Conservation (phyloP, 129 eudicot genomes). For the Chrysanthemum makinoi region DNA sequence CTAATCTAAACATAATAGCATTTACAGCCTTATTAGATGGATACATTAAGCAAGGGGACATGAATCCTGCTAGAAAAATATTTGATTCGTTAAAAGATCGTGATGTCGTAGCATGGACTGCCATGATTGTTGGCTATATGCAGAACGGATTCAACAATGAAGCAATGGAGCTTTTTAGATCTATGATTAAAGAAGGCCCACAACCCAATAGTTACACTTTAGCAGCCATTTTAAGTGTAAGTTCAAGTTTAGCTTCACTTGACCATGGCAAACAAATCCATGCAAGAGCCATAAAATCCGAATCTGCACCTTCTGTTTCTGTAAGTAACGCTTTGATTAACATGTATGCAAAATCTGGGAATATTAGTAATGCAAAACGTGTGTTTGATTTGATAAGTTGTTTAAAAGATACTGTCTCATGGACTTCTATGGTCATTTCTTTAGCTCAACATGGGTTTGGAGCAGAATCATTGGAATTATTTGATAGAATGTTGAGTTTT, state of each 20-base stretch:
- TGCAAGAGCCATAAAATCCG: constrained; percentile 48
- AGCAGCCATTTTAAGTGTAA: constrained; percentile 67
- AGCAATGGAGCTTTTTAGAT: constrained; percentile 58
- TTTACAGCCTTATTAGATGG: constrained; percentile 75
- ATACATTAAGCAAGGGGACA: constrained; percentile 67
- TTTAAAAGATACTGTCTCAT: constrained; percentile 55
- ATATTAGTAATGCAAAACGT: constrained; percentile 41
- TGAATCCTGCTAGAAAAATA: constrained; percentile 50
- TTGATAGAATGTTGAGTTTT: constrained; percentile 58
- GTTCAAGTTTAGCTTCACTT: constrained; percentile 73
- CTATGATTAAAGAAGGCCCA: constrained; percentile 59
- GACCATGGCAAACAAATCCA: constrained; percentile 77
- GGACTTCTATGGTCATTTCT: constrained; percentile 81
- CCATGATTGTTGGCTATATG: constrained; percentile 80
- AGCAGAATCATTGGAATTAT: constrained; percentile 58
- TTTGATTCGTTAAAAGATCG: constrained; percentile 59
- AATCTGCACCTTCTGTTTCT: constrained; percentile 44
- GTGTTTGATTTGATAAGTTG: constrained; percentile 45
- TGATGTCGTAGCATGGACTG: constrained; percentile 90
- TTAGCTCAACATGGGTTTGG: constrained; percentile 85
- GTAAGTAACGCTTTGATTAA: constrained; percentile 69
- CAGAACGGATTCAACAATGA: constrained; percentile 64
- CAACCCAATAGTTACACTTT: constrained; percentile 70
- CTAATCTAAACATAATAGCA: constrained; percentile 50
- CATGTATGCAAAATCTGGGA: constrained; percentile 86